Percentiles rank a stretch among this genome's conserved stretches.
These are phyloP conservation scores for Talaromyces sp. DNA, from an alignment of 2,329 filamentous ascomycete species.

Conservation along the genomic window DNA sequence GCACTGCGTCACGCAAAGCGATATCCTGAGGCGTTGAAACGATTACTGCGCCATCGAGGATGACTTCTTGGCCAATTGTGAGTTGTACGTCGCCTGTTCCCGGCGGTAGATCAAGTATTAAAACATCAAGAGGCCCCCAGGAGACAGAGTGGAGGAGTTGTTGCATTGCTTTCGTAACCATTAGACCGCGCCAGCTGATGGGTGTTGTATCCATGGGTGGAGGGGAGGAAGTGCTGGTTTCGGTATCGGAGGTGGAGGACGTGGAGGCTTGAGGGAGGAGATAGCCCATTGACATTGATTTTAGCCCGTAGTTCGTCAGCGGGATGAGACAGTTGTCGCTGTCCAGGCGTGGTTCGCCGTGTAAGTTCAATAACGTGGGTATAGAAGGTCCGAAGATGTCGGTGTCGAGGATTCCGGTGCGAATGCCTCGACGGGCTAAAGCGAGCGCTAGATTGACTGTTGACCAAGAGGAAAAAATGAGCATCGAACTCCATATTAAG, in stretches of 20 bases:
- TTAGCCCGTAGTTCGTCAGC: constrained; percentile 88
- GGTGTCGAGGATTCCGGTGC: constrained; percentile 84
- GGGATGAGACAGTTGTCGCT: constrained; percentile 72
- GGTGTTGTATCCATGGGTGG: constrained; percentile 56
- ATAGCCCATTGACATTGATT: constrained; percentile 99
- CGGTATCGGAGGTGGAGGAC: constrained; percentile 37
- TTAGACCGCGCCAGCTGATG: constrained; percentile 90
- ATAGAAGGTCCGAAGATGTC: constrained; percentile 97
- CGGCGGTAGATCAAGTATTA: constrained; percentile 87
- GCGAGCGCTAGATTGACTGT: constrained; percentile 75
- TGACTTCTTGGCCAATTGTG: constrained; percentile 91
- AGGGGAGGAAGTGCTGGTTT: constrained; percentile 25
- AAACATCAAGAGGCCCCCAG: constrained; percentile 82
- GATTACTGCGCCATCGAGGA: constrained; percentile 78
- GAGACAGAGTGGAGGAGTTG: constrained; percentile 93
- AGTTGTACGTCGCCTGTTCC: constrained; percentile 95
- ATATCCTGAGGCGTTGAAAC: constrained; percentile 93
- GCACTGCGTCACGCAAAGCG: constrained; percentile 83
- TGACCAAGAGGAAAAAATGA: not conserved
- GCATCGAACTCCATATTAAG: not conserved
- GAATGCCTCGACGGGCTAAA: constrained; percentile 75
- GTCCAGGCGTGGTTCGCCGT: constrained; percentile 72
- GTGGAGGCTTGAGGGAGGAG: constrained; percentile 56
- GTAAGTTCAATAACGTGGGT: constrained; percentile 80
- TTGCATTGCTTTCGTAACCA: constrained; percentile 96